These are phyloP conservation scores for Pleurotus eryngii DNA, from an alignment of 768 basidiomycete genomes.

Conservation along the genomic window DNA sequence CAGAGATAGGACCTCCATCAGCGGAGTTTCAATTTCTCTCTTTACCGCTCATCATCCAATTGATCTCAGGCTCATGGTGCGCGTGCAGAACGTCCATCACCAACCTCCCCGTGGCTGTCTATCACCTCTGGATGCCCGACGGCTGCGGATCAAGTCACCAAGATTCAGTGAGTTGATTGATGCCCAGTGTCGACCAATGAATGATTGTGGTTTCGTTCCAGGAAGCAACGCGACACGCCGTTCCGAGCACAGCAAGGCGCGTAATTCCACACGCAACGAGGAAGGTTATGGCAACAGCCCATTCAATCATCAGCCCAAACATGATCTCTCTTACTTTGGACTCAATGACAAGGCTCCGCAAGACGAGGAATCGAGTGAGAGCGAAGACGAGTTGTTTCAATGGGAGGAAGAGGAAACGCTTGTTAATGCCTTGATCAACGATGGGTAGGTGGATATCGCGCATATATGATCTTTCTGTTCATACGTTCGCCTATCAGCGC, in stretches of 20 bases:
- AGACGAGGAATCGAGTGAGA: conserved; percentile 18
- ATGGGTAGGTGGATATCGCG: conserved; percentile 27
- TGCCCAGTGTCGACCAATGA: not conserved
- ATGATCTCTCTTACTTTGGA: not conserved
- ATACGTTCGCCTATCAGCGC: conserved; percentile 3
- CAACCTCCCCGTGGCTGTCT: not conserved
- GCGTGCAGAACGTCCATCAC: not conserved
- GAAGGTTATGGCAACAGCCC: conserved; percentile 3
- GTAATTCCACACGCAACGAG: not conserved
- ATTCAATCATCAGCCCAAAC: not conserved
- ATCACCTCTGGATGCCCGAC: not conserved
- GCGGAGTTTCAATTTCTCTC: conserved; percentile 8
- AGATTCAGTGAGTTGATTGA: not conserved
- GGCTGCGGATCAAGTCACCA: conserved; percentile 5
- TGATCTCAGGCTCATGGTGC: conserved; percentile 1
- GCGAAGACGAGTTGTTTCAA: conserved; percentile 27
- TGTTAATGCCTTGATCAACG: conserved; percentile 45
- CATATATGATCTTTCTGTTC: not conserved
- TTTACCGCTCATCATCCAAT: not conserved
- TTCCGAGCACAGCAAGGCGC: not conserved
- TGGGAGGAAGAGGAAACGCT: conserved; percentile 56
- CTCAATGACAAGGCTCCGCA: not conserved
- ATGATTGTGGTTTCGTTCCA: not conserved
- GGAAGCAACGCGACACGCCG: not conserved
- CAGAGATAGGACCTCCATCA: conserved; percentile 2